These are phyloP conservation scores for Colletotrichum musicola DNA, from an alignment of 2,329 filamentous ascomycete species.

Conservation along the genomic window DNA sequence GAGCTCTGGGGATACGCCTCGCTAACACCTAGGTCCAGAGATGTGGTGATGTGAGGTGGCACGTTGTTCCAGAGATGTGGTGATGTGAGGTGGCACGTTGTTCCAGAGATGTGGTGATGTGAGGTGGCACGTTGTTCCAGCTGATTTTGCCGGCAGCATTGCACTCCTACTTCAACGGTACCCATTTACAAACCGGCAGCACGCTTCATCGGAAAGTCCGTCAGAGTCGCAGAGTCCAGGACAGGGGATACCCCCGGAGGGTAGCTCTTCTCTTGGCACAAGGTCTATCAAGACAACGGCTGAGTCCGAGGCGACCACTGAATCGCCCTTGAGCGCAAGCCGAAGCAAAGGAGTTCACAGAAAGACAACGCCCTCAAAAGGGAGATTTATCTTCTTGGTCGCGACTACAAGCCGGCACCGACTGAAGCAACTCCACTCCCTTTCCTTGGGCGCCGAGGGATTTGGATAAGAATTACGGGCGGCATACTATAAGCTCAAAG, in stretches of 20 bases:
- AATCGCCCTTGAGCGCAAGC: no score
- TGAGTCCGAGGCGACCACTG: no score
- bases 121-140: not conserved
- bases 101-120: not conserved
- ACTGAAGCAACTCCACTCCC: slow-evolving; percentile 4
- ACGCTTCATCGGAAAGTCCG: no score
- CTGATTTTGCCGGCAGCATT: no score
- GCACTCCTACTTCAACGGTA: no score
- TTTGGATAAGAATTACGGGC: not conserved
- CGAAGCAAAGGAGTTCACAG: no score
- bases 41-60: not conserved
- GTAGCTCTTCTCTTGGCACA: not conserved
- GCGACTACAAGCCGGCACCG: not conserved
- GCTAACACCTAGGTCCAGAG: not conserved
- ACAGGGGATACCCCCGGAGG: no score
- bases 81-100: not conserved
- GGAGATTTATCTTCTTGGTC: slow-evolving; percentile 13
- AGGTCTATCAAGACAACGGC: no score
- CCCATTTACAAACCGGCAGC: no score
- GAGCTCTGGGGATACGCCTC: no score
- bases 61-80: slow-evolving; percentile 1
- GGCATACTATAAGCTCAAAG: slow-evolving; percentile 2
- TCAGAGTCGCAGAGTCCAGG: no score
- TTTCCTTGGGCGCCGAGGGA: not conserved
- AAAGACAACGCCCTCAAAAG: no score